Conservation (phyloP, 805 yeast species). For the Myxozyma melibiosi region DNA sequence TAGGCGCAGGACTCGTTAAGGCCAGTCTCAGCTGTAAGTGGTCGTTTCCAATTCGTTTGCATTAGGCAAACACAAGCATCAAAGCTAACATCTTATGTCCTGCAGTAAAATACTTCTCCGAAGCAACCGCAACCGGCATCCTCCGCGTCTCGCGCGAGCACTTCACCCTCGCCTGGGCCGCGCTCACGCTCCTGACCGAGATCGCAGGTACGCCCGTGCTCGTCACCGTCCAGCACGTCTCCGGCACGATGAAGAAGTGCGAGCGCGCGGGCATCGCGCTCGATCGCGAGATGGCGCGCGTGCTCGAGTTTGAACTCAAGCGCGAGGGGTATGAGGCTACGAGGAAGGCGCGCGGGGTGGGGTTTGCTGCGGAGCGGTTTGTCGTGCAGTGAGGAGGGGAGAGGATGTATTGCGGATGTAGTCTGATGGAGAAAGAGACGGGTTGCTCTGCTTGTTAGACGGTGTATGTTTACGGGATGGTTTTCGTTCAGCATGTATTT, state of each 20-base stretch:
- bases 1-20: slow-evolving; percentile 67
- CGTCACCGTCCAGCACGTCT: slow-evolving; percentile 65
- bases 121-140: slow-evolving; percentile 81
- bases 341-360: too few relatives aligned
- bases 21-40: slow-evolving; percentile 53
- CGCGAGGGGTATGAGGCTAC: too few relatives aligned
- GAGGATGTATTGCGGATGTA: too few relatives aligned
- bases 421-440: too few relatives aligned
- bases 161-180: slow-evolving; percentile 63
- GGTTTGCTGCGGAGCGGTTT: too few relatives aligned
- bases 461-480: too few relatives aligned
- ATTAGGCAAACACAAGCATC: not conserved
- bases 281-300: slow-evolving; percentile 1
- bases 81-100: not conserved
- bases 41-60: slow-evolving; percentile 4
- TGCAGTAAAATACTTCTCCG: slow-evolving; percentile 73
- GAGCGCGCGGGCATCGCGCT: slow-evolving; percentile 64
- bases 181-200: slow-evolving; percentile 52
- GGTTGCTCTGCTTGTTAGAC: too few relatives aligned
- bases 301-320: not conserved
- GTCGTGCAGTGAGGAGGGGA: too few relatives aligned
- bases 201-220: slow-evolving; percentile 55
- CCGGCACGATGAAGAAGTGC: slow-evolving; percentile 80
- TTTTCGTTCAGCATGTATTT: too few relatives aligned
- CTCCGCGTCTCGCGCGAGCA: slow-evolving; percentile 72